Percentiles rank a stretch among this genome's conserved stretches.
Conservation (phyloP, 208 protist species). For the Trypanosomatidae sp. region DNA sequence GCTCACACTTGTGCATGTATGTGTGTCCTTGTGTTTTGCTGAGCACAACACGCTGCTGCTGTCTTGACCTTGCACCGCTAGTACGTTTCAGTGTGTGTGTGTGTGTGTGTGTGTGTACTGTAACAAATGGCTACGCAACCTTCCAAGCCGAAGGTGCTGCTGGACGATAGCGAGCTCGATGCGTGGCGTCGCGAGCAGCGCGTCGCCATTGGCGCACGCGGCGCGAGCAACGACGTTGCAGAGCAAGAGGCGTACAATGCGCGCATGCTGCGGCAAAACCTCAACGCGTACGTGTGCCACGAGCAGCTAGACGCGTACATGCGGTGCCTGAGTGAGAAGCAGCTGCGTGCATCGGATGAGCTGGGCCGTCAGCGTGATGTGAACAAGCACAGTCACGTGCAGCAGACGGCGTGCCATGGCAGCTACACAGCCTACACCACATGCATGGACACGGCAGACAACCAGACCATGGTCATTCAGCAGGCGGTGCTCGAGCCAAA, state of each 20-base stretch:
- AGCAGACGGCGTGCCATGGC: slow-evolving; percentile 41
- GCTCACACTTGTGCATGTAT: no score
- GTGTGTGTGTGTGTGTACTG: no score
- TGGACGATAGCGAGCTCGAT: slow-evolving; percentile 57
- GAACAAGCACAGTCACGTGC: slow-evolving; percentile 56
- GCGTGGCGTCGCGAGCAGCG: slow-evolving; percentile 53
- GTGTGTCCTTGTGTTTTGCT: no score
- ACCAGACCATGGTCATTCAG: slow-evolving; percentile 52
- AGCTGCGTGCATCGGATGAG: slow-evolving; percentile 22
- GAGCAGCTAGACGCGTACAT: slow-evolving; percentile 66
- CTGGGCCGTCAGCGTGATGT: slow-evolving; percentile 23
- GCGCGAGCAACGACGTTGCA: slow-evolving; percentile 23
- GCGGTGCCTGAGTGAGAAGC: slow-evolving; percentile 42
- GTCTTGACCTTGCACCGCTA: no score
- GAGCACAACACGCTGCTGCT: no score
- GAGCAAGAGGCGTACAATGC: slow-evolving; percentile 59
- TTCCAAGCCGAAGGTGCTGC: slow-evolving; percentile 47
- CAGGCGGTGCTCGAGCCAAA: slow-evolving; percentile 32
- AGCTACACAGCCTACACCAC: slow-evolving; percentile 42
- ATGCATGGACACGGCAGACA: slow-evolving; percentile 45
- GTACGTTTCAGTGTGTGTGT: no score
- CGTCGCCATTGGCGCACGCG: slow-evolving; percentile 30
- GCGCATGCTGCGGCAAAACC: slow-evolving; percentile 66
- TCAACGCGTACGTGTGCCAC: slow-evolving; percentile 74
- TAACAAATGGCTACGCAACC: slow-evolving; percentile 8